Conservation (phyloP, 208 protist genomes). For the Naegleria lovaniensis region DNA sequence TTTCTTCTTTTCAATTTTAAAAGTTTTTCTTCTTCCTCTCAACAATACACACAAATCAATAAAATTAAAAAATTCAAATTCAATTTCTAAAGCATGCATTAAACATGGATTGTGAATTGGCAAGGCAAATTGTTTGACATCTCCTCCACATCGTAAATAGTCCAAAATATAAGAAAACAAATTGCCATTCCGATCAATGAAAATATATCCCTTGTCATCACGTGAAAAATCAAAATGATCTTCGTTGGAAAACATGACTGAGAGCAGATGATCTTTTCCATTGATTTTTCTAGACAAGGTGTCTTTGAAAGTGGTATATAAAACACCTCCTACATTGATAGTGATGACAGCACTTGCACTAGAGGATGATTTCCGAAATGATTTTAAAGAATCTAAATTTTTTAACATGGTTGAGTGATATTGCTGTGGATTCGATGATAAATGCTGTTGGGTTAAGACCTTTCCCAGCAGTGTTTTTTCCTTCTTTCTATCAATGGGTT, state of each 20-base stretch:
- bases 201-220: neutral
- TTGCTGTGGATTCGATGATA: too few species aligned
- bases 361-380: too few species aligned
- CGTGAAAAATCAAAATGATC: neutral
- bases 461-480: too few species aligned
- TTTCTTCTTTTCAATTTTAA: constrained; percentile 4
- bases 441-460: too few species aligned
- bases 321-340: neutral
- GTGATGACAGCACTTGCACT: neutral
- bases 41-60: neutral
- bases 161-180: constrained; percentile 17
- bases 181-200: constrained; percentile 2
- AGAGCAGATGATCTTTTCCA: neutral
- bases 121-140: neutral
- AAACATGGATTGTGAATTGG: neutral
- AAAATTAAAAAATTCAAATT: neutral
- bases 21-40: neutral
- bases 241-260: neutral
- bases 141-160: neutral
- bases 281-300: neutral
- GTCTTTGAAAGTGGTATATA: neutral
- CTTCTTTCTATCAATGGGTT: too few species aligned
- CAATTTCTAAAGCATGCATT: neutral
- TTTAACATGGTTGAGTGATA: too few species aligned
- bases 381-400: too few species aligned